Conservation (phyloP, 345 rosid genomes). For the Adansonia digitata region DNA sequence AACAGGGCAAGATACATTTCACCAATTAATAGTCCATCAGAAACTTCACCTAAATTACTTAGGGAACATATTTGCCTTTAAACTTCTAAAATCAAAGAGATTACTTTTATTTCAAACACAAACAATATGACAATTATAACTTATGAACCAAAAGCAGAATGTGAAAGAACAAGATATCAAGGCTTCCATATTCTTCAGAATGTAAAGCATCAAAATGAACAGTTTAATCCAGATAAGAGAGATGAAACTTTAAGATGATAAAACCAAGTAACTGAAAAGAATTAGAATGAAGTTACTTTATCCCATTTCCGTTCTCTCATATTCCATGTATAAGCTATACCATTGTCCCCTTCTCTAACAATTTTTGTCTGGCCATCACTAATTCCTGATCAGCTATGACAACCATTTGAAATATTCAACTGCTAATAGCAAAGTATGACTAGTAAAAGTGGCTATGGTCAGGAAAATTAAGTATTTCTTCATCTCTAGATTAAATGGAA, state of each 20-base stretch:
- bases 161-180: neutral
- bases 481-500: neutral
- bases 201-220: neutral
- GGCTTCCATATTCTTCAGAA: neutral
- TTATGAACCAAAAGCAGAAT: slow-evolving; percentile 1
- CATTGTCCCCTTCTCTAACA: slow-evolving; percentile 96
- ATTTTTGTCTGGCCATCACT: slow-evolving; percentile 91
- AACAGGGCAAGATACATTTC: neutral
- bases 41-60: neutral
- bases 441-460: neutral
- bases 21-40: neutral
- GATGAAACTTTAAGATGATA: neutral
- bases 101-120: neutral
- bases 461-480: neutral
- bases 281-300: slow-evolving; percentile 44
- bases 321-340: slow-evolving; percentile 95
- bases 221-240: neutral
- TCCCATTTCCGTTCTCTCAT: slow-evolving; percentile 86
- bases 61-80: neutral
- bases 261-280: neutral
- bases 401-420: slow-evolving; percentile 14
- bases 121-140: neutral
- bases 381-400: slow-evolving; percentile 55
- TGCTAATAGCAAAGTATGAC: neutral
- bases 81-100: neutral